Conservation (phyloP, 73 alveolate species). For the Stentor coeruleus region DNA sequence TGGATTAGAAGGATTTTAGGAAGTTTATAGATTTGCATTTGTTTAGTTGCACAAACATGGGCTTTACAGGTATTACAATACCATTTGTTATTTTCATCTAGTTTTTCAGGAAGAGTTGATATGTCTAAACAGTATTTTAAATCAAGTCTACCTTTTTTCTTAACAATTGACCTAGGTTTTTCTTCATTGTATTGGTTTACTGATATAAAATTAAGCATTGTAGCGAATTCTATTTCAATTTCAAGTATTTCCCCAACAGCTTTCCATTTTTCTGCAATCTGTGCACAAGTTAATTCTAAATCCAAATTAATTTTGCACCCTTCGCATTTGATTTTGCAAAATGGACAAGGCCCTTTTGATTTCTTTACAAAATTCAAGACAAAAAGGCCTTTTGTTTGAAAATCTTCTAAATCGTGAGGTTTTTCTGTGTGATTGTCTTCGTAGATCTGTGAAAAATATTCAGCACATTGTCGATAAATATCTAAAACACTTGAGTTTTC, state of each 20-base stretch:
- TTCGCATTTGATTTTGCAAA: not conserved
- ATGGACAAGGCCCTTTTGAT: not conserved
- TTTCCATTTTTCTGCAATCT: not conserved
- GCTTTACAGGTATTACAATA: conserved; percentile 65
- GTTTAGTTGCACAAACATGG: conserved; percentile 73
- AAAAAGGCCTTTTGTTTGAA: not conserved
- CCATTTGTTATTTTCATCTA: conserved; percentile 75
- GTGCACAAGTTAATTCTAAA: not conserved
- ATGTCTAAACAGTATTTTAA: conserved; percentile 23
- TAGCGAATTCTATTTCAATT: not conserved
- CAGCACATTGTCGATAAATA: not conserved
- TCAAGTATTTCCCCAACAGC: not conserved
- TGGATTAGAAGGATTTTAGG: conserved; percentile 74
- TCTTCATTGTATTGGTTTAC: not conserved
- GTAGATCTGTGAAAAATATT: not conserved
- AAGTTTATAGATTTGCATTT: conserved; percentile 74
- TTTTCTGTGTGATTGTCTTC: not conserved
- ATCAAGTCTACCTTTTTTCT: not conserved
- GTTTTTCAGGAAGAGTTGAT: conserved; percentile 60
- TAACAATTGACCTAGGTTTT: not conserved
- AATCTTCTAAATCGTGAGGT: not conserved
- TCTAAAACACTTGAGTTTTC: not conserved
- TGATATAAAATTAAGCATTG: not conserved
- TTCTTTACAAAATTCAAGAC: not conserved
- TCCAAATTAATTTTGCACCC: not conserved